Conservation (phyloP, 768 basidiomycete species). For the Boletus reticulatus region DNA sequence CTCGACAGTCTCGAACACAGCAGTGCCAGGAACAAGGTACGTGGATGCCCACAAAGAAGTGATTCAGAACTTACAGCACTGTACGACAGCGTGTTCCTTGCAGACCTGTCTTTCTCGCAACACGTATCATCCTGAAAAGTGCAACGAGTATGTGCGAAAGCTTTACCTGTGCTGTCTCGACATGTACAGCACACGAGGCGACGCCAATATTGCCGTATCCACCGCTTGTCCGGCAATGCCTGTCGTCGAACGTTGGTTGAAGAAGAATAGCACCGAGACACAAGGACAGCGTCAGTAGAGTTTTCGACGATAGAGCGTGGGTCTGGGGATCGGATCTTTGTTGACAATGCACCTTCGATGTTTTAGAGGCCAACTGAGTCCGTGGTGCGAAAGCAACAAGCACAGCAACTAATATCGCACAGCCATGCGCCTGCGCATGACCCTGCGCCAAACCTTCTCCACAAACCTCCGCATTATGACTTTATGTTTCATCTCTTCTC, state of each 20-base stretch:
- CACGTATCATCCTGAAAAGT: conserved; percentile 64
- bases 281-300: neutral
- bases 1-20: neutral
- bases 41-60: neutral
- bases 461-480: neutral
- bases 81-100: conserved; percentile 53
- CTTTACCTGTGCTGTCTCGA: conserved; percentile 62
- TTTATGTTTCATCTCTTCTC: neutral
- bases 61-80: neutral
- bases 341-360: neutral
- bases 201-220: conserved; percentile 38
- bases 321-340: too few relatives aligned
- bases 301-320: too few relatives aligned
- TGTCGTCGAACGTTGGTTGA: conserved; percentile 59
- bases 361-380: conserved; percentile 1
- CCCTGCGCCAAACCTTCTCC: neutral
- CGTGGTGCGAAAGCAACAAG: conserved; percentile 8
- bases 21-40: conserved; percentile 26
- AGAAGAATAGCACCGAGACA: conserved; percentile 21
- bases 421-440: conserved; percentile 2
- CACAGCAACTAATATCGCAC: neutral
- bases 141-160: conserved; percentile 46
- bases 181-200: conserved; percentile 43
- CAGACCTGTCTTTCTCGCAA: conserved; percentile 63
- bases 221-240: conserved; percentile 59